Evolutionary conservation across 2,329 filamentous ascomycete species (phyloP), one percentile per base, ranked within the genome.

Genomic region (Spiromastix sp.): DNA sequence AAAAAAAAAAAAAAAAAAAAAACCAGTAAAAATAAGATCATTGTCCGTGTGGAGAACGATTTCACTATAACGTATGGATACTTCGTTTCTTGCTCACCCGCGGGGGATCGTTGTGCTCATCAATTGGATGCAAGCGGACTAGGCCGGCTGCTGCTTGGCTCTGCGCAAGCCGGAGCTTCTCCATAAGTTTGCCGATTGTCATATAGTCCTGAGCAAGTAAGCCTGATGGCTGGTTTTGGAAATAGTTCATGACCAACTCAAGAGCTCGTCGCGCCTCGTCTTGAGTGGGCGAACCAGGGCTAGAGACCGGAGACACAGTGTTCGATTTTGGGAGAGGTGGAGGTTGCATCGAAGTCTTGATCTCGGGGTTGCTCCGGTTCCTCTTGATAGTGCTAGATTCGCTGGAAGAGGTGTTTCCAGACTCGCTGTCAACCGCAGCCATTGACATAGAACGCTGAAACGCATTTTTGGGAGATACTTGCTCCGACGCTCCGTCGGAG

Each of bases 181-280:
- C 82, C 55, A 87, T 89, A 44, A 95, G 64, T 54, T 85, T 85
- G 12, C 85, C 70, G 31, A 95, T 77, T 3, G 77, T 75, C 44
- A 83, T 59, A 54, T 81, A 87, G 43, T 95, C 87, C 30, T 85
- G 74, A 50, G 91, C 83, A 11, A 83, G 74, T 20, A 85, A 72
- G 1, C 77, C 79, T 0, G 68, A 61, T 9, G 78, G 75, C 46
- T 81, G 74, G 41, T 78, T 77, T 48, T 85, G 74, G 55, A 95
- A 81, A 52, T 89, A 94, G 41, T 64, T 79, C 55, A 93, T 72
- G 13, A 95, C 74, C 2, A 87, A 78, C 49, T 89, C 80, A 4
- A 93, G 71, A 2, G 87, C 89, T 34, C 77, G 72, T 25, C 83
- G 74, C 3, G 87, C 87, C 56, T 96, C 86, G 48, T 95, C 86